phyloP scores from a whole-genome alignment of 345 rosid species.

The Rhodamnia rubescens region DNA sequence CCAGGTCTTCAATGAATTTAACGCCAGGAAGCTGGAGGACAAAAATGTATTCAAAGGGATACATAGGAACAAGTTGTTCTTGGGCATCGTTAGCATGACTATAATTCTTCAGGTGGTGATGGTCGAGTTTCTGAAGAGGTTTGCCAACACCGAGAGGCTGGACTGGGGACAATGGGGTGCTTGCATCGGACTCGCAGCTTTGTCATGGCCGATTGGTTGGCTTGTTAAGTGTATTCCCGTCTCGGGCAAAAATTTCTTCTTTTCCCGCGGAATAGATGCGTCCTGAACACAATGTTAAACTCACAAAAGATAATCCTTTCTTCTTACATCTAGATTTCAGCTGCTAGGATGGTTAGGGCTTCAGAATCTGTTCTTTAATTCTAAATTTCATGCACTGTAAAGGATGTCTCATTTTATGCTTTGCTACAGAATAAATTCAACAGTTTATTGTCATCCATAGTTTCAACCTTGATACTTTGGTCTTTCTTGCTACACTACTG shows the following conservation, averaged over 20 bases:
- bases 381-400: accelerated
- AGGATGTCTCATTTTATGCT: accelerated
- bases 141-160: constrained; percentile 68
- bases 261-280: accelerated
- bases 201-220: constrained; percentile 71
- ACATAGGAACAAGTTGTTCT: constrained; percentile 50
- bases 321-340: not conserved
- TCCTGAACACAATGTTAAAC: accelerated
- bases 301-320: not conserved
- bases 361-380: not conserved
- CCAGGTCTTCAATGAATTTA: constrained; percentile 74
- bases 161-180: constrained; percentile 56
- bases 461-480: not conserved
- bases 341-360: accelerated
- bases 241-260: not conserved
- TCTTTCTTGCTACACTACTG: not conserved
- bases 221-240: constrained; percentile 50
- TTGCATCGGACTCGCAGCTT: constrained; percentile 43
- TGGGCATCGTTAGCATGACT: constrained; percentile 42
- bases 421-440: accelerated
- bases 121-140: constrained; percentile 63
- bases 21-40: constrained; percentile 63
- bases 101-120: constrained; percentile 52
- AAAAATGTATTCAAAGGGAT: constrained; percentile 61
- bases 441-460: not conserved